phyloP scores from a whole-genome alignment of 352 stramenopile species.

The Thalassiosira hispida region DNA sequence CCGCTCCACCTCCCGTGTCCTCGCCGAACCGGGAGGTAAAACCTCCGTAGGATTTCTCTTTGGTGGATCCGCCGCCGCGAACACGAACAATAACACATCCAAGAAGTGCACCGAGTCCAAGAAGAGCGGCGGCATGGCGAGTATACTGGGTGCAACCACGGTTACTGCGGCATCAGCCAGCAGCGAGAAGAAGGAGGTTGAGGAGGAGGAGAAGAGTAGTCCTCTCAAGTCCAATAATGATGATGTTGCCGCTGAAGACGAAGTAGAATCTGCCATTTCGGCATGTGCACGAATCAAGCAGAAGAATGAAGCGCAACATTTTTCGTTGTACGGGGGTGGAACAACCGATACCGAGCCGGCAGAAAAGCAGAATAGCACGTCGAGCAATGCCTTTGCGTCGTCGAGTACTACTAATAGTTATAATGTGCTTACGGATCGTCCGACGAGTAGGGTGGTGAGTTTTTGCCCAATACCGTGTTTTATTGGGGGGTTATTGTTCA shows the following conservation, averaged over 20 bases:
- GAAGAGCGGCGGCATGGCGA: too few species aligned
- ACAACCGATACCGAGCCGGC: not conserved
- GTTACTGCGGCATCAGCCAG: too few species aligned
- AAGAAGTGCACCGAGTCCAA: not conserved
- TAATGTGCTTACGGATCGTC: slow-evolving; percentile 79
- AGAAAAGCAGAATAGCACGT: slow-evolving; percentile 16
- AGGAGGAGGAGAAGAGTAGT: too few species aligned
- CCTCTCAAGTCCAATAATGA: not conserved
- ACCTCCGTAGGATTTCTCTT: slow-evolving; percentile 42
- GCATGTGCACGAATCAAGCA: slow-evolving; percentile 28
- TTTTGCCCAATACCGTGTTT: not conserved
- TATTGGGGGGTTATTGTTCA: not conserved
- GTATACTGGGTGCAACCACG: not conserved
- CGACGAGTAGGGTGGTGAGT: slow-evolving; percentile 62
- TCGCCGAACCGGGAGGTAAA: slow-evolving; percentile 60
- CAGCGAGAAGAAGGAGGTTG: not conserved
- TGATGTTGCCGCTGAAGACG: too few species aligned
- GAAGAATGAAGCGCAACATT: slow-evolving; percentile 24
- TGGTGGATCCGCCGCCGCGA: not conserved
- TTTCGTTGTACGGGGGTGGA: slow-evolving; percentile 7
- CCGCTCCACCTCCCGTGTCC: slow-evolving; percentile 65
- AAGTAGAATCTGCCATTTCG: slow-evolving; percentile 3
- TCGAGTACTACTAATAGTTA: slow-evolving; percentile 67
- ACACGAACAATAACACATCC: not conserved
- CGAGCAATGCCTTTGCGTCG: slow-evolving; percentile 76